Evolutionary conservation across 257 asterid genomes (phyloP).

Genomic region (Nicotiana sylvestris): DNA sequence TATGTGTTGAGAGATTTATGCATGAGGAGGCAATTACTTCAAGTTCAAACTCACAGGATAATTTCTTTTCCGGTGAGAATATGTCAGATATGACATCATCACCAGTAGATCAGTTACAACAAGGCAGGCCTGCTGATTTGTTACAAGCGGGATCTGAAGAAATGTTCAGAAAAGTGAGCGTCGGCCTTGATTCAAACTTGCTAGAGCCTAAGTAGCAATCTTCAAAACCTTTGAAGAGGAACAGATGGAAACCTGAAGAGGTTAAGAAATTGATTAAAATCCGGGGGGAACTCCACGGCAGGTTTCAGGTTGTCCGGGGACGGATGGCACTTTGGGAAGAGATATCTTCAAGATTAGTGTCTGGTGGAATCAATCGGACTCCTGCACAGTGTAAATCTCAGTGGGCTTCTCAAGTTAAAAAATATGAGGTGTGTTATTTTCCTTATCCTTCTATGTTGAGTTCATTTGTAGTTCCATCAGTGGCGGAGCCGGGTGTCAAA

Average conservation of each 20-base stretch:
- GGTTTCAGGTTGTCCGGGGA: conserved; percentile 85
- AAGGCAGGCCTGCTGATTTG: conserved; percentile 25
- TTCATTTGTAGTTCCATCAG: no score
- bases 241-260: conserved; percentile 95
- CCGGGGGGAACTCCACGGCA: conserved; percentile 80
- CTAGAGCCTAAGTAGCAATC: conserved; percentile 40
- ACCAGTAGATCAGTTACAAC: conserved; percentile 16
- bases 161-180: conserved; percentile 29
- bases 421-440: conserved; percentile 56
- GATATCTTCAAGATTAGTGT: conserved; percentile 63
- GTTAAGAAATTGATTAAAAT: conserved; percentile 61
- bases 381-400: conserved; percentile 94
- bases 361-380: conserved; percentile 64
- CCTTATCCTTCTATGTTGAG: no score
- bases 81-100: conserved; percentile 10
- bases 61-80: not conserved
- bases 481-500: conserved; percentile 5
- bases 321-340: conserved; percentile 98
- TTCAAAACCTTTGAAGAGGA: conserved; percentile 50
- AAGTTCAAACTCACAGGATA: conserved; percentile 27
- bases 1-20: conserved; percentile 26
- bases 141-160: conserved; percentile 26
- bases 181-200: conserved; percentile 33
- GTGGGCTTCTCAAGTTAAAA: conserved; percentile 91
- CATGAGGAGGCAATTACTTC: conserved; percentile 36